These are phyloP conservation scores for Pelomyxa schiedti DNA, from an alignment of 78 protist genomes.

Conservation along the genomic window DNA sequence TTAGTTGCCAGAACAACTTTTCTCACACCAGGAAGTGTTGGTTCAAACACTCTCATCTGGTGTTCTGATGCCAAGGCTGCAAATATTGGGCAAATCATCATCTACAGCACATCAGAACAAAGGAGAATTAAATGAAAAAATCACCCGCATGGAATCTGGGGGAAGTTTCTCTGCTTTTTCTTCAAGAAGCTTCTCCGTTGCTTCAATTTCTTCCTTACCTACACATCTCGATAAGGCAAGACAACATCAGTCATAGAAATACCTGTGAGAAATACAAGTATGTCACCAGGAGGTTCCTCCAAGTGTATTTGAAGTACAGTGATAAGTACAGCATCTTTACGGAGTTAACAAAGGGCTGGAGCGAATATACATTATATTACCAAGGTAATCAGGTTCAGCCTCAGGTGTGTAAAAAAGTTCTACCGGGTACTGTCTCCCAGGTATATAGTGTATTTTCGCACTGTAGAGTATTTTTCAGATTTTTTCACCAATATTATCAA, in stretches of 20 bases:
- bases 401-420: slow-evolving; percentile 25
- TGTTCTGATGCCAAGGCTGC: slow-evolving; percentile 55
- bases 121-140: background rate
- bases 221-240: no score
- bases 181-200: slow-evolving; percentile 7
- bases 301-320: slow-evolving; percentile 66
- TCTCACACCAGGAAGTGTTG: slow-evolving; percentile 67
- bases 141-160: background rate
- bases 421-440: slow-evolving; percentile 49
- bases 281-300: slow-evolving; percentile 70
- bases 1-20: slow-evolving; percentile 87
- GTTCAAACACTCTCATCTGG: slow-evolving; percentile 68
- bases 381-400: slow-evolving; percentile 28
- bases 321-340: slow-evolving; percentile 41
- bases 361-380: no score
- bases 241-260: no score
- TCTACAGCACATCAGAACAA: background rate
- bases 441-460: slow-evolving; percentile 45
- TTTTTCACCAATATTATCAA: background rate
- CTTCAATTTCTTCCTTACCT: slow-evolving; percentile 83
- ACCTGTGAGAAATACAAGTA: slow-evolving; percentile 84
- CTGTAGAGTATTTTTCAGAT: background rate
- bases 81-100: slow-evolving; percentile 45
- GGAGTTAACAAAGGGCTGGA: background rate
- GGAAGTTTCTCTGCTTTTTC: slow-evolving; percentile 33